A percentile compares a stretch with the other conserved stretches of the same genome.
Evolutionary conservation across 2,329 filamentous ascomycete genomes (phyloP).

Genomic region (Colletotrichum chrysophilum): DNA sequence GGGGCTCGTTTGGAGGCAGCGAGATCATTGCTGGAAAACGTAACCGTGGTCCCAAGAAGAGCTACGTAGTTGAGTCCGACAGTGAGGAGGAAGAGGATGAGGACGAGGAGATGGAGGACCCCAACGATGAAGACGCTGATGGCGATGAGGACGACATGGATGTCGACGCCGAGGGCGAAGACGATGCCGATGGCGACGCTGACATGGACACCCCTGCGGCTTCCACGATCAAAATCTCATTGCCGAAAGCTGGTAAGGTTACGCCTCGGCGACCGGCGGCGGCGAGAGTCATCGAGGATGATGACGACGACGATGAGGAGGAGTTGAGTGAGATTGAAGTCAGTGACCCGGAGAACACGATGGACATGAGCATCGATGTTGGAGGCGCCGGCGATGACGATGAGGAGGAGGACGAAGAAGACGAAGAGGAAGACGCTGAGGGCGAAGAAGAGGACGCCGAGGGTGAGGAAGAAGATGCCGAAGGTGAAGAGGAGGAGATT

Average conservation of each 20-base stretch:
- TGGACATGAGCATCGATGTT: constrained; percentile 37
- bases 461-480: background rate
- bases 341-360: constrained; percentile 29
- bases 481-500: constrained; percentile 44
- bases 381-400: constrained; percentile 32
- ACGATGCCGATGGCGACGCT: constrained; percentile 44
- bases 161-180: constrained; percentile 33
- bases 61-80: constrained; percentile 63
- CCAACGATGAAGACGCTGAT: constrained; percentile 31
- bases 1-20: constrained; percentile 46
- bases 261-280: constrained; percentile 19
- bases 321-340: constrained; percentile 28
- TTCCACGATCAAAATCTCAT: constrained; percentile 22
- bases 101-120: constrained; percentile 37
- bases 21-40: constrained; percentile 57
- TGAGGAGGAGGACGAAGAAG: constrained; percentile 37
- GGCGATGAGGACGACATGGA: constrained; percentile 46
- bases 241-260: constrained; percentile 19
- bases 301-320: constrained; percentile 24
- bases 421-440: constrained; percentile 45
- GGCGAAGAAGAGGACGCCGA: constrained; percentile 50
- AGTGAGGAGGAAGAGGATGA: constrained; percentile 48
- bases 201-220: constrained; percentile 47
- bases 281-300: constrained; percentile 23
- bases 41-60: constrained; percentile 62